Evolutionary conservation across 2,329 filamentous ascomycete genomes (phyloP), one percentile per base, ranked within the genome.

Genomic region (Aspergillus terreus): DNA sequence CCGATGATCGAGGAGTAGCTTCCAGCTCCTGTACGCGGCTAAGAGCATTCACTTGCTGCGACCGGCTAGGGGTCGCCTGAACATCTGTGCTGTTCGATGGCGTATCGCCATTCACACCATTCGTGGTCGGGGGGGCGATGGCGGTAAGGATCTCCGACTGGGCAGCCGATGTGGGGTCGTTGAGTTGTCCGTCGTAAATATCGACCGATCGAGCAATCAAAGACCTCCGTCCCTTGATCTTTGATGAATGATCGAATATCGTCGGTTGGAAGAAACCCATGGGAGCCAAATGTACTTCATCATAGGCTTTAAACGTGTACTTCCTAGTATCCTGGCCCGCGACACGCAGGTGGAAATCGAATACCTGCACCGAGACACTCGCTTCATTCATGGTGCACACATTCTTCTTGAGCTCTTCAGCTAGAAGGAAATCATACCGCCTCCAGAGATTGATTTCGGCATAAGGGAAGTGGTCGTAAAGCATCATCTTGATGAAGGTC

Each of bases 401-500:
- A 67, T 91, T 95, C 61, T 87, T 88, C 77, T 99, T 99, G 53
- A 99, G 78, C 74, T 99, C 94, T 71, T 99, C 94, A 1, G 92
- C 92, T 21, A 99, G 79, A 35, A 97, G 74, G 60, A 92, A 96
- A 68, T 99, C 94, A 64, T 96, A 95, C 44, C 94, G 84, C 49
- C 91, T 82, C 69, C 84, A 86, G 25, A 99, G 78, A 66, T 99
- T 96, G 73, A 99, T 95, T 17, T 96, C 92, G 44, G 87, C 82
- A 68, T 99, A 99, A 4, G 95, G 92, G 62, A 99, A 96, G 63
- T 94, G 88, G 69, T 96, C 92, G 71, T 88, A 91, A 2, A 99
- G 82, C 87, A 97, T 91, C 92, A 97, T 97, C 74, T 94, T 96
- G 68, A 96, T 81, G 64, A 99, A 96, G 0, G 90, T 88, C 62